These are phyloP conservation scores for Penstemon eatonii DNA, from an alignment of 257 asterid genomes.

Conservation along the genomic window DNA sequence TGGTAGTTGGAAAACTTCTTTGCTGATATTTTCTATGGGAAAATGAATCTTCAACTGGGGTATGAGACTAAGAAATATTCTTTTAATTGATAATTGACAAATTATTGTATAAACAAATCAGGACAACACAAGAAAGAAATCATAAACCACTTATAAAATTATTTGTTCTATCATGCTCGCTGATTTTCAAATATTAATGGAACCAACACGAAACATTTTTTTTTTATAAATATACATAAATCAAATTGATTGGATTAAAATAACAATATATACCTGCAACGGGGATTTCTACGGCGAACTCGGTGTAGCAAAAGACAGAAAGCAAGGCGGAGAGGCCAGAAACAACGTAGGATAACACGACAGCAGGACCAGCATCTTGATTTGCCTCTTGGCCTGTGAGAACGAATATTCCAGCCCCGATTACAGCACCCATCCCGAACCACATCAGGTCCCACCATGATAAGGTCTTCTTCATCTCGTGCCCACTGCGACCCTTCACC, in stretches of 20 bases:
- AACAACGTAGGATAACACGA: slow-evolving; percentile 64
- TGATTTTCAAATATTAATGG: no score
- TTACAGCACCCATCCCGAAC: slow-evolving; percentile 93
- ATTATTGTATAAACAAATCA: no score
- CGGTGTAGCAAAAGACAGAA: slow-evolving; percentile 85
- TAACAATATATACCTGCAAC: slow-evolving; percentile 54
- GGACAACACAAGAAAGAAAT: no score
- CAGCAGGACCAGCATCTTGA: slow-evolving; percentile 62
- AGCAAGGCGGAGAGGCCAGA: slow-evolving; percentile 85
- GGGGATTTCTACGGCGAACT: slow-evolving; percentile 83
- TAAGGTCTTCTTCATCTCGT: slow-evolving; percentile 71
- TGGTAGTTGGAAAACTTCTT: no score
- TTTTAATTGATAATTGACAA: no score
- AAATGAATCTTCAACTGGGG: no score
- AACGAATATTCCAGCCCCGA: slow-evolving; percentile 87
- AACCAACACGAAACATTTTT: no score
- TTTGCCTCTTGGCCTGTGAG: slow-evolving; percentile 68
- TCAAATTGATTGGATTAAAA: not conserved
- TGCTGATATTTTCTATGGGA: no score
- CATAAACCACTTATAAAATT: no score
- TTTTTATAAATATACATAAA: no score
- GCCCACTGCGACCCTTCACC: slow-evolving; percentile 51
- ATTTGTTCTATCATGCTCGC: no score
- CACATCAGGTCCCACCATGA: slow-evolving; percentile 88
- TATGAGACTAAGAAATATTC: no score